Evolutionary conservation across 1,284 basidiomycete genomes (phyloP).

Genomic region (Papiliotrema fonsecae): DNA sequence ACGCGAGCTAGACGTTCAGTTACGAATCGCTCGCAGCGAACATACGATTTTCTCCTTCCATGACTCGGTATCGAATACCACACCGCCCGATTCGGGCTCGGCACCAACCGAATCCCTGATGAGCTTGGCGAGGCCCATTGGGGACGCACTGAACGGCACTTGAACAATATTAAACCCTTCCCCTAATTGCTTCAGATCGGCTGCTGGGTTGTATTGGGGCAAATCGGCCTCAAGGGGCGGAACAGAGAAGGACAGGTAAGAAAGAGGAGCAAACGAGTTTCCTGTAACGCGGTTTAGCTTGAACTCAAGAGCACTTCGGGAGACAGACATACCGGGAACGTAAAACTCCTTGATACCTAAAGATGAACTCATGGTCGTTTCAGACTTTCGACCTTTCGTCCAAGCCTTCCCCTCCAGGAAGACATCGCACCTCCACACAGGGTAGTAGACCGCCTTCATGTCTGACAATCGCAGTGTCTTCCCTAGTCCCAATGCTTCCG

Average conservation of each 20-base stretch:
- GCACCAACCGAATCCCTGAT: slow-evolving; percentile 23
- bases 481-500: slow-evolving; percentile 32
- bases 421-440: slow-evolving; percentile 37
- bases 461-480: slow-evolving; percentile 18
- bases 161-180: slow-evolving; percentile 61
- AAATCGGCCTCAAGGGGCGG: slow-evolving; percentile 30
- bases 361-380: slow-evolving; percentile 17
- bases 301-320: no score
- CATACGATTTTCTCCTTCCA: slow-evolving; percentile 38
- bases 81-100: slow-evolving; percentile 14
- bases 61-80: slow-evolving; percentile 22
- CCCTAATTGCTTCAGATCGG: slow-evolving; percentile 55
- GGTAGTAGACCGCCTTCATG: slow-evolving; percentile 39
- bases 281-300: slow-evolving; percentile 18
- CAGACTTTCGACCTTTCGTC: slow-evolving; percentile 9
- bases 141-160: slow-evolving; percentile 52
- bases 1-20: slow-evolving; percentile 26
- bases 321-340: slow-evolving; percentile 24
- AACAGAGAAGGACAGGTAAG: slow-evolving; percentile 41
- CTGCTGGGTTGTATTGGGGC: slow-evolving; percentile 28
- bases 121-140: slow-evolving; percentile 28
- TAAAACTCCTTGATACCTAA: slow-evolving; percentile 32
- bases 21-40: background rate
- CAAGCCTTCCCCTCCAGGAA: slow-evolving; percentile 29
- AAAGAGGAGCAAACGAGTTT: slow-evolving; percentile 45